phyloP scores from a whole-genome alignment of 2,329 filamentous ascomycete genomes.

The Trichophyton benhamiae region DNA sequence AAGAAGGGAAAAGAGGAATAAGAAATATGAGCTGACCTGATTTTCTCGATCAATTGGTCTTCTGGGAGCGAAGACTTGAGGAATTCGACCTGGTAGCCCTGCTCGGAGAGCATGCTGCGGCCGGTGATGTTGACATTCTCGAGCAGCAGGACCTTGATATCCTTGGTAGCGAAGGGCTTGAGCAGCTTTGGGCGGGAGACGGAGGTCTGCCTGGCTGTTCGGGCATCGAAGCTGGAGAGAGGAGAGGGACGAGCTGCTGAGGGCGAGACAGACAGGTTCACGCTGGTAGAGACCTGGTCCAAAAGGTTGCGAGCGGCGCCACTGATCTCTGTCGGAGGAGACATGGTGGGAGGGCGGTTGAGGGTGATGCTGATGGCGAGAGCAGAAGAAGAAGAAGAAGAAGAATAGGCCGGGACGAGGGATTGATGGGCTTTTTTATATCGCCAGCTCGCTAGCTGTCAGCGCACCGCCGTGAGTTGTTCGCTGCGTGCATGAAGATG shows the following conservation, averaged over 20 bases:
- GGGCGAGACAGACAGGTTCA: conserved; percentile 64
- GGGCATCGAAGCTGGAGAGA: conserved; percentile 41
- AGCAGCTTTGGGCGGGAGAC: conserved; percentile 51
- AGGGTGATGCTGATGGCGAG: conserved; percentile 5
- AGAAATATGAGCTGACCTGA: conserved; percentile 48
- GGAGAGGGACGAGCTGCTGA: conserved; percentile 63
- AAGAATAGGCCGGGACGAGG: not conserved
- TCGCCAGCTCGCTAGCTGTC: not conserved
- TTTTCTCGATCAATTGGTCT: conserved; percentile 92
- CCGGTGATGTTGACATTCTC: conserved; percentile 95
- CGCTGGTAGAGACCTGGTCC: conserved; percentile 43
- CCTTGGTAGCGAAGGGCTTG: conserved; percentile 89
- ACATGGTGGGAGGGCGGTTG: conserved; percentile 15
- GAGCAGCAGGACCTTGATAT: conserved; percentile 89
- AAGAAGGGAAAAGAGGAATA: not conserved
- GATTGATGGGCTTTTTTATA: not conserved
- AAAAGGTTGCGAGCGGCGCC: conserved; percentile 17
- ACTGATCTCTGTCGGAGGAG: conserved; percentile 26
- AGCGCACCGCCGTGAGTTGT: not conserved
- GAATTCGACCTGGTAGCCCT: conserved; percentile 93
- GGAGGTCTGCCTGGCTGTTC: not conserved
- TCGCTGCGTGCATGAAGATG: not conserved
- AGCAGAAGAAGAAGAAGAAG: not conserved
- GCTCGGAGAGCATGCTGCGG: conserved; percentile 62
- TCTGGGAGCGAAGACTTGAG: conserved; percentile 83